Conservation (phyloP, 2,329 filamentous ascomycete genomes). For the Amesomyces nigricolor region DNA sequence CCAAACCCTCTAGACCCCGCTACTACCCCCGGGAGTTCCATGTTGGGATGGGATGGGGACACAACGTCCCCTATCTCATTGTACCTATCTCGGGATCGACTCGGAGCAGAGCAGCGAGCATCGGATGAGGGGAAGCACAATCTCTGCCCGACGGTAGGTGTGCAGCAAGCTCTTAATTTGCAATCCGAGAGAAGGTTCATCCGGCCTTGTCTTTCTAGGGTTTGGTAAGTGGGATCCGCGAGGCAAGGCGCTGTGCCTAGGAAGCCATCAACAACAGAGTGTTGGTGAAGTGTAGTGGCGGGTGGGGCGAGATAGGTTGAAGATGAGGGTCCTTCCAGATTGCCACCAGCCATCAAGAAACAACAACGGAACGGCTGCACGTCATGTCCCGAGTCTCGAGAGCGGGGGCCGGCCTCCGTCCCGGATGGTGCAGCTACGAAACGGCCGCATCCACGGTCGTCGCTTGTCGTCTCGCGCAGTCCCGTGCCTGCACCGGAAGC, state of each 20-base stretch:
- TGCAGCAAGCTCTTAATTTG: neutral
- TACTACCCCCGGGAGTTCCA: neutral
- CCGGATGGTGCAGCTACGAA: neutral
- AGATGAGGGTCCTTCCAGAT: too few species aligned
- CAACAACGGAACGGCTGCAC: too few species aligned
- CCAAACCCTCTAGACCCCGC: constrained; percentile 7
- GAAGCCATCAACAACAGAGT: too few species aligned
- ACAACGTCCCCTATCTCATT: neutral
- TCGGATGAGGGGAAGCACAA: neutral
- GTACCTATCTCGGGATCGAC: neutral
- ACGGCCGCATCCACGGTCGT: neutral
- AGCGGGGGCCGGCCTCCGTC: too few species aligned
- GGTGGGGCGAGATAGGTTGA: too few species aligned
- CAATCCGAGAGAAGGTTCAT: neutral
- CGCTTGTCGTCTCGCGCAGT: too few species aligned
- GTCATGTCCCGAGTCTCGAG: too few species aligned
- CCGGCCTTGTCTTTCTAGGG: neutral
- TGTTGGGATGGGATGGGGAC: neutral
- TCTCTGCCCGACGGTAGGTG: neutral
- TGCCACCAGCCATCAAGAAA: too few species aligned
- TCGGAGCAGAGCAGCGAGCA: neutral
- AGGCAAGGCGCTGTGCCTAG: too few species aligned
- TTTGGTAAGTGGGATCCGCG: too few species aligned
- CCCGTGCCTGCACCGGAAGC: neutral
- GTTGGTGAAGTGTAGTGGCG: too few species aligned